Evolutionary conservation across 164 flowering plant genomes (phyloP).

Genomic region (Piper longum): DNA sequence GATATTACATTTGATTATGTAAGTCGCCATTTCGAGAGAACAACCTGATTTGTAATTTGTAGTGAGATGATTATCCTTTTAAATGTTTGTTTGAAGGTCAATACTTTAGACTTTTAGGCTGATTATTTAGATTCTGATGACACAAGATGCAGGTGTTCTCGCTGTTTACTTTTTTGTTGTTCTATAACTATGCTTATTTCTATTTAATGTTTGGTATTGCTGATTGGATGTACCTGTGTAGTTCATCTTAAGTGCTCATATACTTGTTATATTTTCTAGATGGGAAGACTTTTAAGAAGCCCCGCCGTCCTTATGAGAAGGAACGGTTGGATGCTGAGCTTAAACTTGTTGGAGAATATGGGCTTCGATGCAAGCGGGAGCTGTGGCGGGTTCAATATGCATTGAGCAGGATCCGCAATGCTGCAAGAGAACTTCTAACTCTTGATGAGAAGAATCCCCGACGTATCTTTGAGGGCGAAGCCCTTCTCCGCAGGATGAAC

Average conservation of each 20-base stretch:
- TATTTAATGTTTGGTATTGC: too few relatives aligned
- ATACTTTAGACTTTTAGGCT: too few relatives aligned
- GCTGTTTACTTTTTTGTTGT: neutral
- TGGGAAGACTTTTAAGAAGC: slow-evolving; percentile 63
- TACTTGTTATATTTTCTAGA: slow-evolving; percentile 15
- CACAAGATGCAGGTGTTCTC: neutral
- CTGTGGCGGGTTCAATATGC: slow-evolving; percentile 62
- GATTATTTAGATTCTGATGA: too few relatives aligned
- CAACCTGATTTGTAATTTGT: too few relatives aligned
- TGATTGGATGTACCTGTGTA: too few relatives aligned
- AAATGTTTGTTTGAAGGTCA: too few relatives aligned
- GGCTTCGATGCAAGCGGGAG: slow-evolving; percentile 54
- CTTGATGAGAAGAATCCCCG: slow-evolving; percentile 53
- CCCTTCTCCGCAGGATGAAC: slow-evolving; percentile 53
- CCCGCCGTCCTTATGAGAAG: slow-evolving; percentile 56
- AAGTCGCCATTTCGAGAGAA: too few relatives aligned
- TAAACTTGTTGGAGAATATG: slow-evolving; percentile 62
- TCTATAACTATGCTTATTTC: neutral
- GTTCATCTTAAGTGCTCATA: too few relatives aligned
- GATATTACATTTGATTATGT: too few relatives aligned
- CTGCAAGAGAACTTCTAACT: slow-evolving; percentile 49
- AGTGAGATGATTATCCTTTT: too few relatives aligned
- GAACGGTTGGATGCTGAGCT: slow-evolving; percentile 56
- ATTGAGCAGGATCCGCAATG: slow-evolving; percentile 48
- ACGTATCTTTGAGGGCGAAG: slow-evolving; percentile 56